Conservation (phyloP, 2,329 filamentous ascomycete genomes). For the Fusarium pseudograminearum region DNA sequence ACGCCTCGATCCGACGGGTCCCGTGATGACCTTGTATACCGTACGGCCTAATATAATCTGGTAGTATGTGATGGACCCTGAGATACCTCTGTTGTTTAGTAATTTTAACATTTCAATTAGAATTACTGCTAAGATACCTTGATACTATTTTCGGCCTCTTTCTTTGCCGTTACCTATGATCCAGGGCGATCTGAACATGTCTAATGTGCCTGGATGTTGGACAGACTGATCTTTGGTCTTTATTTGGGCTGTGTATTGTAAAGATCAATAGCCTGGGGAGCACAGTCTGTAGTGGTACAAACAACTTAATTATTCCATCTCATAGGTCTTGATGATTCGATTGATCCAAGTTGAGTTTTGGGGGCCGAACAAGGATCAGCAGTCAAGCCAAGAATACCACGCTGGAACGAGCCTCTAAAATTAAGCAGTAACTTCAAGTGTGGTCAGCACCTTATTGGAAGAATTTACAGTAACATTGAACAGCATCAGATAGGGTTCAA, state of each 20-base stretch:
- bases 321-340: too few relatives aligned
- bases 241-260: accelerated
- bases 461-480: neutral
- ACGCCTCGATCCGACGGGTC: slow-evolving; percentile 2
- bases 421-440: neutral
- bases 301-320: too few relatives aligned
- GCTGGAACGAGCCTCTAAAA: neutral
- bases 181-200: too few relatives aligned
- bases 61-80: neutral
- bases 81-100: neutral
- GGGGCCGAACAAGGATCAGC: neutral
- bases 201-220: too few relatives aligned
- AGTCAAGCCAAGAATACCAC: neutral
- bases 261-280: too few relatives aligned
- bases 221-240: too few relatives aligned
- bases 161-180: too few relatives aligned
- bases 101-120: neutral
- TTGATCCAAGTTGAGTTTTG: neutral
- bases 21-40: neutral
- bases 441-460: neutral
- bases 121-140: neutral
- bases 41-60: neutral
- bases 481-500: neutral
- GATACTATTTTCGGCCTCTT: too few relatives aligned
- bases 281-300: too few relatives aligned